Percentiles rank a stretch among this genome's conserved stretches.
These are phyloP conservation scores for Anisodus tanguticus DNA, from an alignment of 257 asterid species.

Conservation along the genomic window DNA sequence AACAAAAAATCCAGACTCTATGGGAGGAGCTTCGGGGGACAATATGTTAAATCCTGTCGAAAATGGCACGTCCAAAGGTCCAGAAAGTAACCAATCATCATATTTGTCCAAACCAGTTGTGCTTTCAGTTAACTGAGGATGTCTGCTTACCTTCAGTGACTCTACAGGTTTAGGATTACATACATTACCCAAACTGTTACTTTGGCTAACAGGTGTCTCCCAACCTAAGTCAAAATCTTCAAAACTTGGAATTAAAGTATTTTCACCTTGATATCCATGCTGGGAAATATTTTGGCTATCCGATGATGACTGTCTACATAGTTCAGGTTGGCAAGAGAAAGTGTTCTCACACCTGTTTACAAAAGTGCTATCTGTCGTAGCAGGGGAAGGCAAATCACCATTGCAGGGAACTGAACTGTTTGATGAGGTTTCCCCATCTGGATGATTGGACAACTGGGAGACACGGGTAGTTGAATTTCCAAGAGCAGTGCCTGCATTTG, in stretches of 20 bases:
- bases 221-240: constrained; percentile 36
- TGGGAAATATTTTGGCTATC: constrained; percentile 39
- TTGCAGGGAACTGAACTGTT: constrained; percentile 41
- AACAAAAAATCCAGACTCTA: constrained; percentile 46
- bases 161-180: constrained; percentile 23
- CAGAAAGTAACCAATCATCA: constrained; percentile 48
- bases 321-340: constrained; percentile 30
- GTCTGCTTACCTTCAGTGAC: constrained; percentile 31
- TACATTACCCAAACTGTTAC: constrained; percentile 10
- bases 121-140: constrained; percentile 42
- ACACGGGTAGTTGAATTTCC: constrained; percentile 37
- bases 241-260: constrained; percentile 29
- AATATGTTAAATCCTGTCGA: constrained; percentile 38
- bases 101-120: constrained; percentile 36
- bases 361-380: constrained; percentile 32
- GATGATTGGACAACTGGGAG: constrained; percentile 40
- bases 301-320: background rate
- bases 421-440: constrained; percentile 34
- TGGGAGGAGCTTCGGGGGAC: constrained; percentile 52
- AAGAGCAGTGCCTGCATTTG: constrained; percentile 22
- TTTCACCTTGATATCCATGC: constrained; percentile 41
- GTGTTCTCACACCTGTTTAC: constrained; percentile 31
- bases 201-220: constrained; percentile 32
- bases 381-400: constrained; percentile 34
- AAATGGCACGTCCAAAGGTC: constrained; percentile 31